Evolutionary conservation across 192 early-diverging fungal species (phyloP).

Genomic region (Mortierella hygrophila): DNA sequence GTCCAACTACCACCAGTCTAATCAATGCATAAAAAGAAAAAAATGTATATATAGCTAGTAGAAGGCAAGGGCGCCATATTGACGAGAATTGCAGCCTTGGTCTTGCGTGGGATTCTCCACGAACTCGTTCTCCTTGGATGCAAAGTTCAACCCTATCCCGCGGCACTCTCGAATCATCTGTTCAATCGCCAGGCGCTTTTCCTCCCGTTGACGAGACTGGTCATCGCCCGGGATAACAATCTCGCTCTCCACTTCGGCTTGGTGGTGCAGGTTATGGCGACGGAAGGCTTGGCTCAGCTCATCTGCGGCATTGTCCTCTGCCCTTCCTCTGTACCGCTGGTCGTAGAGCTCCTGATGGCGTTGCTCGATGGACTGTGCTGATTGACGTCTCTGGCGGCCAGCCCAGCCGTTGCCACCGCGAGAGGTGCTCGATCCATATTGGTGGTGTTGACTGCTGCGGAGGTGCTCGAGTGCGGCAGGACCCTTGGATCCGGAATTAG

Average conservation of each 20-base stretch:
- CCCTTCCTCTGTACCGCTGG: slow-evolving; percentile 4
- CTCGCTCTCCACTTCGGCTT: background rate
- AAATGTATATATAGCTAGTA: background rate
- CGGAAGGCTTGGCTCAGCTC: slow-evolving; percentile 28
- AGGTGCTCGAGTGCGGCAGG: slow-evolving; percentile 49
- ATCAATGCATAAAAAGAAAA: background rate
- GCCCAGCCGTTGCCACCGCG: slow-evolving; percentile 9
- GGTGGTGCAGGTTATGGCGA: slow-evolving; percentile 19
- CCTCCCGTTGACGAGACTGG: slow-evolving; percentile 6
- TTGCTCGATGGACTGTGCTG: slow-evolving; percentile 13
- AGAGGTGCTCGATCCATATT: background rate
- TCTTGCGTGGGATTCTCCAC: background rate
- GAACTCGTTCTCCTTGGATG: slow-evolving; percentile 1
- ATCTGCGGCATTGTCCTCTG: background rate
- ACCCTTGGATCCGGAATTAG: slow-evolving; percentile 30
- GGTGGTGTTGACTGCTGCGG: slow-evolving; percentile 3
- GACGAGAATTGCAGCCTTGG: background rate
- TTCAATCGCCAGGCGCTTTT: slow-evolving; percentile 43
- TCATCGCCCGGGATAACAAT: background rate
- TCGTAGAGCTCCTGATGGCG: slow-evolving; percentile 38
- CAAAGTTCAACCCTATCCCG: slow-evolving; percentile 31
- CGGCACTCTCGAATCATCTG: slow-evolving; percentile 48
- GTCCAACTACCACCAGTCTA: background rate
- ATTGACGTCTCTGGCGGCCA: slow-evolving; percentile 12
- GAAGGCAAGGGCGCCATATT: background rate